phyloP scores from a whole-genome alignment of 1,139 yeast genomes.

The Yamadazyma friedrichii region DNA sequence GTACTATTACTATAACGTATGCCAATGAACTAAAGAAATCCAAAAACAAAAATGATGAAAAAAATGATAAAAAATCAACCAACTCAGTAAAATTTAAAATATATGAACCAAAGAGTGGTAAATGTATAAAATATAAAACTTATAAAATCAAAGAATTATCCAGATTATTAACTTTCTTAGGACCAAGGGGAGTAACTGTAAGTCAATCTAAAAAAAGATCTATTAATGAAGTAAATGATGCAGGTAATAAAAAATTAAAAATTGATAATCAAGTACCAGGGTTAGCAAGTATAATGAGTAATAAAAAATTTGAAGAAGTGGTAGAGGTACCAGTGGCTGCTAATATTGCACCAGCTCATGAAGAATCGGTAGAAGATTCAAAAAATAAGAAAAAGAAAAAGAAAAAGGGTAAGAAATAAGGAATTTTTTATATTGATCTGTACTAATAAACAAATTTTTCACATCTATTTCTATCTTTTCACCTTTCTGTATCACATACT shows the following conservation, averaged over 20 bases:
- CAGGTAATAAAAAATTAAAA: slow-evolving; percentile 5
- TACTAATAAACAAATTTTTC: slow-evolving; percentile 1
- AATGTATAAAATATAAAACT: slow-evolving; percentile 62
- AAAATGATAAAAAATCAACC: slow-evolving; percentile 21
- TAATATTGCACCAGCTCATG: slow-evolving; percentile 13
- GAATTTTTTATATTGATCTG: slow-evolving; percentile 2
- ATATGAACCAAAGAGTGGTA: slow-evolving; percentile 69
- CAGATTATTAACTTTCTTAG: slow-evolving; percentile 75
- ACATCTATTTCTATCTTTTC: not conserved
- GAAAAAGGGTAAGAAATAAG: slow-evolving; percentile 15
- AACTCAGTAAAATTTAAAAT: slow-evolving; percentile 61
- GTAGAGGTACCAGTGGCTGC: slow-evolving; percentile 9
- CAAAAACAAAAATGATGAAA: slow-evolving; percentile 10
- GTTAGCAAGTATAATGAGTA: slow-evolving; percentile 42
- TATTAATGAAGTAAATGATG: slow-evolving; percentile 8
- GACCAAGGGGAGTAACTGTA: slow-evolving; percentile 71
- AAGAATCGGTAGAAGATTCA: slow-evolving; percentile 17
- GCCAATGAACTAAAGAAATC: slow-evolving; percentile 27
- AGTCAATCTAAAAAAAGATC: slow-evolving; percentile 15
- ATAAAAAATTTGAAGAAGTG: slow-evolving; percentile 27
- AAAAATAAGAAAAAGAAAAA: slow-evolving; percentile 16
- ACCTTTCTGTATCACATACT: not conserved
- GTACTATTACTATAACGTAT: slow-evolving; percentile 41
- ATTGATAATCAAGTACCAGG: slow-evolving; percentile 28
- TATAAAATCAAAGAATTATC: slow-evolving; percentile 74